Evolutionary conservation across 2,329 filamentous ascomycete genomes (phyloP), one percentile per base, ranked within the genome.

Genomic region (Colletotrichum lindemuthianum): DNA sequence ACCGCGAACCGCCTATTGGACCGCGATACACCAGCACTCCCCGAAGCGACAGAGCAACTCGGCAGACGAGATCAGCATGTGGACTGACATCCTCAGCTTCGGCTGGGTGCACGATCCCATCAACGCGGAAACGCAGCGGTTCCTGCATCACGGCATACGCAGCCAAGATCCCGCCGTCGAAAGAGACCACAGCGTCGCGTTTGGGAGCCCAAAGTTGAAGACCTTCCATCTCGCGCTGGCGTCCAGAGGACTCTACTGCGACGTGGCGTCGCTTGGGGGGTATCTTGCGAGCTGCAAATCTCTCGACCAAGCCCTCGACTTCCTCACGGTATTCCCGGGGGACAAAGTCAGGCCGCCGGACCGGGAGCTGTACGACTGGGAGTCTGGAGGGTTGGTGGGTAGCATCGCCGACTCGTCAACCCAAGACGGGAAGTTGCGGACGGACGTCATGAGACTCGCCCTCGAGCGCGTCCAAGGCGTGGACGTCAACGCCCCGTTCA

Each of bases 41-140:
- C 47, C 32, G 4, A 59, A 44, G 32, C 13, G 24, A 8, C 45
- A 44, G n/a, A 44, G 37, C 36, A 59, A 59, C 39, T 51, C 47
- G 10, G 36, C 54, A 24, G 39, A 51, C 32, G 47, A 44, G 24
- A 59, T 59, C 13, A 59, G 11, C 12, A 15, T 59, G 55, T 59
- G 55, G 47, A 51, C 55, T 24, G 47, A 59, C 32, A 44, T 59
- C 32, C 32, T 59, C 2, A 59, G 51, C n/a, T 45, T n/a, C 6
- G 45, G 39, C 45, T 58, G 39, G 55, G 13, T 58, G 24, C 55
- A 58, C 34, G 55, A 50, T n/a, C 39, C 55, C 6, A 37, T 50
- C 13, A 44, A 43, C 37, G 34, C 37, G 15, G 24, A 43, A 16
- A 58, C 37, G 32, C 24, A 43, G 11, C 47, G 32, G 2, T 58